Evolutionary conservation across 371 early-diverging fungal species (phyloP), one percentile per base, ranked within the genome.

Genomic region (Mortierella polycephala): DNA sequence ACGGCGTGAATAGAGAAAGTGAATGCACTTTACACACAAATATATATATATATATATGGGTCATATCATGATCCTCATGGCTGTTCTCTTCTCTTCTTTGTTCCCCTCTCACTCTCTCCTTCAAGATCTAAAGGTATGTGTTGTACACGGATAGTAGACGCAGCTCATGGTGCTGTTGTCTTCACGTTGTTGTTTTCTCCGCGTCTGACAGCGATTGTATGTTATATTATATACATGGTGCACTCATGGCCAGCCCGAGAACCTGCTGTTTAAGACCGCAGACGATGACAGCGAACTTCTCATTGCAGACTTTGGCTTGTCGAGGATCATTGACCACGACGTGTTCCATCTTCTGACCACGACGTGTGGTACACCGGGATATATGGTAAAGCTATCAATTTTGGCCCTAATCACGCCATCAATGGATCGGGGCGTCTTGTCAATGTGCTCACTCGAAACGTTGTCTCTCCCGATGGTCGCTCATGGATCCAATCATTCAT

Each of bases 271-370:
- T 86, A 87, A 89, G 64, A 89, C 91, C 11, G 83, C 85, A 18
- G 92, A 90, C 40, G 89, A 91, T 49, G 85, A 91, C 59, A 82
- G 89, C 45, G 90, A 91, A 63, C 80, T 96, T 51, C 80, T 95
- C 57, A 91, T 96, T 74, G 94, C 95, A 39, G 96, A 96, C 83
- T 96, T 96, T 83, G 96, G 96, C 18, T 83, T 96, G 53, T 91
- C 93, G 11, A 89, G 90, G 65, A 92, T 94, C 59, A 86, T 95
- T 61, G 95, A 94, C 74, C 88, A 89, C 11, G 93, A 93, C 42
- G 91, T 91, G 70, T 90, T 90, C 67, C 91, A 92, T 57, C 74
- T 88, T 11, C 80, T 96, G 57, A 91, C 90, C 57, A 94, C 96
- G 0, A 93, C 92, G 11, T 94, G 95, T 71, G 96, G 96, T 58